Base-by-base conservation (phyloP, 2,329 filamentous ascomycete genomes). In the Fusarium sp. region DNA sequence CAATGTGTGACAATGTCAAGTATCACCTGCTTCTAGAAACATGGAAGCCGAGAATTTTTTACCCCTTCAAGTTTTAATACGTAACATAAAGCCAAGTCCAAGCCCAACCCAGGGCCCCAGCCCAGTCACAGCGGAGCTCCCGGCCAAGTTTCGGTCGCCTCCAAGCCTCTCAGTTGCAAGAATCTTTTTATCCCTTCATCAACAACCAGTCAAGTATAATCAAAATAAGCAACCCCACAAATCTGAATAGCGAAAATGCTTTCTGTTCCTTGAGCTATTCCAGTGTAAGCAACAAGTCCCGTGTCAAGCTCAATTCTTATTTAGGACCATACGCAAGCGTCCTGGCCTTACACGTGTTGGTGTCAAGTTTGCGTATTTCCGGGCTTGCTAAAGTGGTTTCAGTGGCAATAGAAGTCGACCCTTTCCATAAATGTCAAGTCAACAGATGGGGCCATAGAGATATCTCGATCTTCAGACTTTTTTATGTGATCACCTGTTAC, bases 101-200 rank as follows among this genome's bases (percentile, higher is more conserved):
- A 46, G 60, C 48, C 35, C 10, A 46, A 51, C 52, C 35, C 33
- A 37, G 35, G n/a, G n/a, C n/a, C 46, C 56, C 33, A 52, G 52
- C 55, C 56, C 41, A 63, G 44, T 46, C 54, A 38, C 41, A 41
- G 41, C 62, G 70, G 67, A 65, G 65, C 56, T 67, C 38, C 72
- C 72, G 65, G 63, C 41, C 64, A 63, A 73, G 57, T 60, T 66
- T 71, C 67, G 70, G 66, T 63, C 64, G 57, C 70, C 61, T 68
- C 41, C 55, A 69, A 72, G 60, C 68, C 63, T 59, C 45, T 45
- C 29, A 23, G 19, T 29, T 48, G 19, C 25, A 46, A 41, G 41
- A 49, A 52, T 55, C 45, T 44, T 31, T 49, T 39, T 27, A 67
- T 48, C 29, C 42, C 51, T 58, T 63, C 46, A 37, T 37, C 2